Base-by-base conservation (phyloP, 495 filamentous ascomycete species). In the Penicillium ucsense region DNA sequence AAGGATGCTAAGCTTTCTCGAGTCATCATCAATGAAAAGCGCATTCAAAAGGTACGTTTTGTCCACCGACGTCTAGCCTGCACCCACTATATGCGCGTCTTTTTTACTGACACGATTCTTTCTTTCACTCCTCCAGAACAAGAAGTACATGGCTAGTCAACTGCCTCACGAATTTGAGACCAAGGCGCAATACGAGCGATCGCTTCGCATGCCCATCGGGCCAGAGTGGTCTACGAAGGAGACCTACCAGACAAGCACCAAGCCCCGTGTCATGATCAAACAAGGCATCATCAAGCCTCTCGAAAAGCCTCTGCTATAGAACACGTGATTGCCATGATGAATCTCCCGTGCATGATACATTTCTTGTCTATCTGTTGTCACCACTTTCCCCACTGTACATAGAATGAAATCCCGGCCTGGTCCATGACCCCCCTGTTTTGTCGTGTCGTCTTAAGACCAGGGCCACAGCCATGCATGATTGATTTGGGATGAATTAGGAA, bases 211-310 rank as follows among this genome's bases (percentile, higher is more conserved):
- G 46, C 92, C 94, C 8, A 79, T 95, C 31, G 94, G 94, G 6
- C 89, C 87, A 2, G 94, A 98, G 67, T 96, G 89, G 89, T 78
- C 79, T 53, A 95, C 92, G 9, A 97, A 96, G 76, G 80, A 87
- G 64, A 89, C 85, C 10, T 91, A 94, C 73, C 90, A 96, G 68
- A 77, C 81, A 46, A 72, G 79, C 35, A 96, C 90, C 55, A 95
- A 91, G 78, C 94, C 92, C 36, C 81, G 89, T 57, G 76, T 98
- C 43, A 76, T 96, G 66, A 66, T 97, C 67, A 96, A 95, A 74
- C 86, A 88, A 69, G 92, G 92, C 31, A 75, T 97, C 52, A 90
- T 96, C 66, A 79, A 80, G 64, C 85, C 92, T 33, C 88, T 98
- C 79, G 74, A 80, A 46, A 91, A 85, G 68, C 89, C 88, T 9